Evolutionary conservation across 768 basidiomycete species (phyloP).

Genomic region (Psilocybe azurescens): DNA sequence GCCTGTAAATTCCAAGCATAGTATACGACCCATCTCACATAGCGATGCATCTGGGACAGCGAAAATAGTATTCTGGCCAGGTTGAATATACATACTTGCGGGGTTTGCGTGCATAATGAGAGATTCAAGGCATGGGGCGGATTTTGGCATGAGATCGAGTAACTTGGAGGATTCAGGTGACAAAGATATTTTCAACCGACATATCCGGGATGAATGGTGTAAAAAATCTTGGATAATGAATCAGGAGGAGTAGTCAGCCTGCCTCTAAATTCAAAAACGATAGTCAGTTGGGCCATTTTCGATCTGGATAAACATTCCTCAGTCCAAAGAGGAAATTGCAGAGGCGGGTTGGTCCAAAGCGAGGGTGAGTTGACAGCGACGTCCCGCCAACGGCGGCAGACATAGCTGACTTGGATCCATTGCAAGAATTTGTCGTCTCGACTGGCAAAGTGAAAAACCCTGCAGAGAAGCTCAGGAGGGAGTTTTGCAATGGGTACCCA

Average conservation of each 20-base stretch:
- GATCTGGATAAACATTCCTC: constrained; percentile 9
- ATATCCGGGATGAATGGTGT: constrained; percentile 1
- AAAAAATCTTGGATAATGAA: not conserved
- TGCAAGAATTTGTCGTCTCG: not conserved
- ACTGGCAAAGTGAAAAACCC: constrained; percentile 3
- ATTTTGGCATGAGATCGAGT: constrained; percentile 4
- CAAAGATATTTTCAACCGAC: not conserved
- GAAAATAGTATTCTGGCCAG: not conserved
- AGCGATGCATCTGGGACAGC: not conserved
- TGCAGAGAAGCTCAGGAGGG: constrained; percentile 11
- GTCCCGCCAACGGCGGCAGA: constrained; percentile 11
- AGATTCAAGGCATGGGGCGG: constrained; percentile 6
- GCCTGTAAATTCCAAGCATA: not conserved
- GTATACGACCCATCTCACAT: not conserved
- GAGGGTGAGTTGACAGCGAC: constrained; percentile 9
- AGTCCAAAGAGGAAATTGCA: not conserved
- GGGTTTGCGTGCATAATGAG: not conserved
- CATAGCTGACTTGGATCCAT: constrained; percentile 10
- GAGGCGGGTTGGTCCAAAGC: constrained; percentile 6
- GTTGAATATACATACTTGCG: not conserved
- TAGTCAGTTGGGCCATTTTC: constrained; percentile 9
- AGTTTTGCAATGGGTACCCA: constrained; percentile 7
- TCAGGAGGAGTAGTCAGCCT: not conserved
- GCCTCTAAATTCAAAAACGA: not conserved
- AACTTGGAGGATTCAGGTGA: not conserved